Evolutionary conservation across 2,329 filamentous ascomycete species (phyloP).

Genomic region (Aspergillus thermomutatus): DNA sequence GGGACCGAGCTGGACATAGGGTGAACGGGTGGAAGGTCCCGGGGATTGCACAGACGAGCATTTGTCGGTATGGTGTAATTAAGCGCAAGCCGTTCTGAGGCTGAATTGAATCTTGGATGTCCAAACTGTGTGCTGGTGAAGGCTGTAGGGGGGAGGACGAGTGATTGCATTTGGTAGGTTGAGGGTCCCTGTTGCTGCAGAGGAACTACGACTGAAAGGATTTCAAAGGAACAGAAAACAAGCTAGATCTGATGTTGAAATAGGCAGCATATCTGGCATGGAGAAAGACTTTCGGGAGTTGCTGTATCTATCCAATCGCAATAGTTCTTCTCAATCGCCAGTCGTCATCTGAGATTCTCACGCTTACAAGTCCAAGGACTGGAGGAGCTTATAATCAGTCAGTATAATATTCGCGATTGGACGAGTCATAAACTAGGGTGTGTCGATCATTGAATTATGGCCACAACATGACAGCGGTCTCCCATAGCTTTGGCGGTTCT

Average conservation of each 20-base stretch:
- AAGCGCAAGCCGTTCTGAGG: conserved; percentile 33
- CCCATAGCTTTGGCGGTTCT: conserved; percentile 34
- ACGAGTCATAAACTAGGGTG: conserved; percentile 37
- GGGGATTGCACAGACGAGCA: conserved; percentile 37
- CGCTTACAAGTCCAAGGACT: conserved; percentile 19
- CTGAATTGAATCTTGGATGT: conserved; percentile 32
- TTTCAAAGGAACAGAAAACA: conserved; percentile 25
- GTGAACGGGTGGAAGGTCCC: conserved; percentile 39
- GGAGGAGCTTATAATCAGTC: conserved; percentile 35
- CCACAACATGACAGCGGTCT: conserved; percentile 38
- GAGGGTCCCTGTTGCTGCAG: conserved; percentile 7
- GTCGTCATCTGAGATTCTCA: conserved; percentile 21
- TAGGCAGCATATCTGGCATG: conserved; percentile 29
- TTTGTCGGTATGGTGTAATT: conserved; percentile 34
- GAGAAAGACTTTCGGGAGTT: conserved; percentile 5
- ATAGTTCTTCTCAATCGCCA: conserved; percentile 21
- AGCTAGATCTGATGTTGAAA: conserved; percentile 15
- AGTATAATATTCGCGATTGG: conserved; percentile 29
- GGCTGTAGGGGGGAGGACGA: conserved; percentile 38
- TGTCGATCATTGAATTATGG: conserved; percentile 32
- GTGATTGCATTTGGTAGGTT: conserved; percentile 38
- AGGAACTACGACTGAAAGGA: conserved; percentile 1
- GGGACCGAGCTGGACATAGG: conserved; percentile 44
- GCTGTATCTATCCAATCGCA: conserved; percentile 11
- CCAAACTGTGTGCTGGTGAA: conserved; percentile 36